phyloP scores from a whole-genome alignment of 2,329 filamentous ascomycete genomes.

The Penicillium sp. region DNA sequence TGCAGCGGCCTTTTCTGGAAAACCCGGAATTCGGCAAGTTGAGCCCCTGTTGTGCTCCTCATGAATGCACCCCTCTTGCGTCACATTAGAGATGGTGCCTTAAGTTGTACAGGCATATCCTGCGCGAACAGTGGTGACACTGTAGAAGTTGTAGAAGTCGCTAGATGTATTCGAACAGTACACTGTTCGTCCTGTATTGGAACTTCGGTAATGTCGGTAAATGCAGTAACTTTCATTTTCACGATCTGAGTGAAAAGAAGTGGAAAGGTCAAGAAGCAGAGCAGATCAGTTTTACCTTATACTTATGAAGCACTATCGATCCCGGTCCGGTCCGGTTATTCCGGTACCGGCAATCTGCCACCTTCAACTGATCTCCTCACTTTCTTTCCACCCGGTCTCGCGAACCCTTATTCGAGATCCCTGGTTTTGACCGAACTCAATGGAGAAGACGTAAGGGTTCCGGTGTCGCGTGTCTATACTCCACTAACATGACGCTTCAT shows the following conservation, averaged over 20 bases:
- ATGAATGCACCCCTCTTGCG: neutral
- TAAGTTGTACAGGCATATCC: neutral
- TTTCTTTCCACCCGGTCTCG: neutral
- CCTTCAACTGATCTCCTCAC: neutral
- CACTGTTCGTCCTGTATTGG: neutral
- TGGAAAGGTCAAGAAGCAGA: neutral
- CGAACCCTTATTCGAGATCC: neutral
- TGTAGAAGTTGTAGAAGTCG: neutral
- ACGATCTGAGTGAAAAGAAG: neutral
- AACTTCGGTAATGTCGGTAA: neutral
- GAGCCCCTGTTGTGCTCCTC: neutral
- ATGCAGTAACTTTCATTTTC: neutral
- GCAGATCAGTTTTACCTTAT: neutral
- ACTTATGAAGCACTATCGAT: neutral
- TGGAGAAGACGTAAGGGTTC: slow-evolving; percentile 11
- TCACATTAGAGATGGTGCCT: neutral
- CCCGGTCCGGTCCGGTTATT: neutral
- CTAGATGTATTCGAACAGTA: neutral
- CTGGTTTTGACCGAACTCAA: neutral
- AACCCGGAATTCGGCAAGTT: neutral
- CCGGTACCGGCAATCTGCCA: neutral
- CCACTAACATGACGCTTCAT: slow-evolving; percentile 11
- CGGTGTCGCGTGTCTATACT: neutral
- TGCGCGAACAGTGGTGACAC: neutral
- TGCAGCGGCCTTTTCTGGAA: slow-evolving; percentile 1